phyloP scores from a whole-genome alignment of 768 basidiomycete species.

The Roridomyces roridus region DNA sequence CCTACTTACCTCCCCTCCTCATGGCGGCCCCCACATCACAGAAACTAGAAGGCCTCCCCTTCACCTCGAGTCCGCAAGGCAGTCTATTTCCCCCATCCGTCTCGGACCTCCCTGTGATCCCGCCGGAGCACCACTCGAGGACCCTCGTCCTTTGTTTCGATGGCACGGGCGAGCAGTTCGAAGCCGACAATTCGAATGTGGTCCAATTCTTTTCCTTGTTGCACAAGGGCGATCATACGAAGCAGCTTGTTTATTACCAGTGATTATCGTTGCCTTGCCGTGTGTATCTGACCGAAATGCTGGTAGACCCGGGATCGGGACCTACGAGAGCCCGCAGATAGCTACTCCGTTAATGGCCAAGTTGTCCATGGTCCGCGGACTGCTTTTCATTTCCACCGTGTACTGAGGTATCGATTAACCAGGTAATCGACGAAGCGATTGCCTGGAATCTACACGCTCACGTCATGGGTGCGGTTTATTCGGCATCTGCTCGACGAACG shows the following conservation, averaged over 20 bases:
- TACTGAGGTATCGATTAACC: background rate
- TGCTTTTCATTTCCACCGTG: no score
- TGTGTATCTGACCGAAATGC: background rate
- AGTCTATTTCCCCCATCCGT: background rate
- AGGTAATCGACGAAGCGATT: conserved; percentile 41
- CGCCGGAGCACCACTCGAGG: conserved; percentile 23
- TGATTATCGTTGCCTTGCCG: background rate
- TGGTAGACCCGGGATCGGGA: conserved; percentile 63
- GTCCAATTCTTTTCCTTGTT: conserved; percentile 43
- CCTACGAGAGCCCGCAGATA: conserved; percentile 57
- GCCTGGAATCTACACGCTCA: conserved; percentile 58
- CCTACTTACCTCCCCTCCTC: no score
- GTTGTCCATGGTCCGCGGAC: conserved; percentile 30
- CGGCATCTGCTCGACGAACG: background rate
- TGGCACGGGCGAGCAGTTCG: conserved; percentile 51
- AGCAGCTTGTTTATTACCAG: conserved; percentile 53
- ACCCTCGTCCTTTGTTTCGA: conserved; percentile 38
- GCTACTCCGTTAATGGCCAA: conserved; percentile 53
- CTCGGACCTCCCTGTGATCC: conserved; percentile 8
- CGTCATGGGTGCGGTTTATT: conserved; percentile 52
- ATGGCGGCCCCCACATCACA: no score
- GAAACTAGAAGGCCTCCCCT: no score
- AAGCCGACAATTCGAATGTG: conserved; percentile 45
- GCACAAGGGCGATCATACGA: conserved; percentile 40
- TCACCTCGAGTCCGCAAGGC: no score